Base-by-base conservation (phyloP, 2,329 filamentous ascomycete species). In the Corinectria fuckeliana region DNA sequence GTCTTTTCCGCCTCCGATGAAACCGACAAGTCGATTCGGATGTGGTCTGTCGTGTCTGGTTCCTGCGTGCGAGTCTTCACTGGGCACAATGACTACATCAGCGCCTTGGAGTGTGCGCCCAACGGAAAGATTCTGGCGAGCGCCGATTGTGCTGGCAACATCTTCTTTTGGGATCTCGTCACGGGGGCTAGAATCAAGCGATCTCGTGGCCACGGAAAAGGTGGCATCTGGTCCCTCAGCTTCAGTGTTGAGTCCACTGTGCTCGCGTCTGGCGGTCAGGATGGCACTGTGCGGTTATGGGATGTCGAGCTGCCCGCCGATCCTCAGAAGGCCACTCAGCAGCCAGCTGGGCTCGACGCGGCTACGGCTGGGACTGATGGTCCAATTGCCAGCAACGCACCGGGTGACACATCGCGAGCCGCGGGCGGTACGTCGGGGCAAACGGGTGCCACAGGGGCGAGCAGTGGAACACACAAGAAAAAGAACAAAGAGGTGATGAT, bases 31-130 rank as follows among this genome's bases (percentile, higher is more conserved):
- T 95, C 93, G 0, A 91, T 98, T 30, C 89, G 95, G 26, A 98
- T 99, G 94, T 99, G 95, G 95, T 89, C 93, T 9, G 86, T 97
- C n/a, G 85, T 88, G 10, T 94, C 90, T 8, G 95, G 95, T 25
- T 88, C 89, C 62, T 92, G 93, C 32, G 91, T 97, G 5, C 90
- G 95, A 23, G 87, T 98, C 70, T 97, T 98, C 73, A 93, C 91
- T 0, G 95, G 95, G 1, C 95, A 99, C 72, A 90, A 88, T 0
- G 92, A 95, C 49, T 92, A 92, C 71, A 88, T 98, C 72, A 96
- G 90, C 13, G 86, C 92, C 0, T 80, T 98, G 23, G 87, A 94
- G 64, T 96, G 93, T 71, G 90, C 92, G 20, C 92, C 92, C 1
- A 93, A 92, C 69, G 95, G 95, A 65, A 93, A 91, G 74, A 88